Evolutionary conservation across 2,329 filamentous ascomycete genomes (phyloP), one percentile per base, ranked within the genome.

Genomic region (Calonectria hawksworthii): DNA sequence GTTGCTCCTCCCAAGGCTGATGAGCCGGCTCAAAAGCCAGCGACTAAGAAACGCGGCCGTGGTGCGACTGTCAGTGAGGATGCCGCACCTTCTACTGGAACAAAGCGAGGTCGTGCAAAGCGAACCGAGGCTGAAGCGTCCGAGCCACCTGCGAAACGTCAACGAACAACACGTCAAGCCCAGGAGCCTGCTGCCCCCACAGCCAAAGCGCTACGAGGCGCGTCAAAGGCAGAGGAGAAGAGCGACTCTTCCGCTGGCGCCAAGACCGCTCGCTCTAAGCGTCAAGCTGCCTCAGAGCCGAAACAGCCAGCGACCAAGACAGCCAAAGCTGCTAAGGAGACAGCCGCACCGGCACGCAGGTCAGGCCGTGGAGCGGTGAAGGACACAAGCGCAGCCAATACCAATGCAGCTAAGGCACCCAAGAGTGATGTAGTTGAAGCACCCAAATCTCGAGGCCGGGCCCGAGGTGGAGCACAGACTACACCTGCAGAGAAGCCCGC

Each of bases 51-150:
- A 65, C 73, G 79, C 28, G 77, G 79, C 16, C 79, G 78, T 14
- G 52, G 26, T 47, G 74, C 74, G 26, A 50, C 64, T 34, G 52
- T 36, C 16, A 26, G 50, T 1, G 74, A 75, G 11, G 63, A 66
- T 23, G 50, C 28, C 5, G 47, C 61, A 3, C 41, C 69, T 2
- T 59, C 78, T 21, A 63, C 69, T 10, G 41, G 38, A 50, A 23
- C 28, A 70, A 80, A 80, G 32, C 72, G 77, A 14, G 79, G 78
- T 0, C 76, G 79, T n/a, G 26, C 79, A 32, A 77, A 77, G 28
- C 73, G 70, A 18, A 52, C 77, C 41, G 73, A 73, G 4, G 65
- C 34, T 23, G 75, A 74, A 41, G 56, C 50, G 13, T 59, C 77
- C 9, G 76, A 79, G n/a, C 74, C 78, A 23, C 68, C 76, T 6